Percentiles rank a stretch among this genome's conserved stretches.
phyloP scores from a whole-genome alignment of 495 filamentous ascomycete genomes.

The Beverwykella pulmonaria region DNA sequence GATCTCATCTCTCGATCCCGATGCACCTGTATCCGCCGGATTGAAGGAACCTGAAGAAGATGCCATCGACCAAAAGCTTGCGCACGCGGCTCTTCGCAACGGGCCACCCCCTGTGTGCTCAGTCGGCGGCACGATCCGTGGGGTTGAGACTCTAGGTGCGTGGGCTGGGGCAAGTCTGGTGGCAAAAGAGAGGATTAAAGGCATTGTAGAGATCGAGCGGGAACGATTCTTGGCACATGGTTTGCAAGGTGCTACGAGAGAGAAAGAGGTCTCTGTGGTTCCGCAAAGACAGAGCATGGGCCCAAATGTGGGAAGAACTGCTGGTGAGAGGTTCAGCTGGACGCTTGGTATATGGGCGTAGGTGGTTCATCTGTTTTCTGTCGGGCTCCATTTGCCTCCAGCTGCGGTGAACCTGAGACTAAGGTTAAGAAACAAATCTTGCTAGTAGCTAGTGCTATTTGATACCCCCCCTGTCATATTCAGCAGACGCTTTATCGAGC shows the following conservation, averaged over 20 bases:
- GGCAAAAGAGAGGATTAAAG: slow-evolving; percentile 70
- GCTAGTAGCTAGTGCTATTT: too few relatives aligned
- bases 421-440: too few relatives aligned
- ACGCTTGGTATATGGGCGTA: slow-evolving; percentile 78
- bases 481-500: too few relatives aligned
- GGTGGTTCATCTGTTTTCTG: not conserved
- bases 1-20: slow-evolving; percentile 17
- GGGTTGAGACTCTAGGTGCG: slow-evolving; percentile 78
- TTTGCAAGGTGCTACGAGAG: slow-evolving; percentile 66
- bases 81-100: slow-evolving; percentile 9
- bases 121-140: slow-evolving; percentile 65
- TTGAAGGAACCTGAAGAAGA: slow-evolving; percentile 33
- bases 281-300: slow-evolving; percentile 64
- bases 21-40: slow-evolving; percentile 18
- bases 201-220: slow-evolving; percentile 80
- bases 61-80: slow-evolving; percentile 26
- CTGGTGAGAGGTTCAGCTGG: slow-evolving; percentile 69
- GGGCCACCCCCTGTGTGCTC: slow-evolving; percentile 22
- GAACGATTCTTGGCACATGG: slow-evolving; percentile 83
- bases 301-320: slow-evolving; percentile 55
- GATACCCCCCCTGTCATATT: not conserved
- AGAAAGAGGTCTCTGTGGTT: slow-evolving; percentile 60
- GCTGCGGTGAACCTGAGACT: too few relatives aligned
- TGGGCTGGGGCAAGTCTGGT: slow-evolving; percentile 89
- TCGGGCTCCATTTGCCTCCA: not conserved